Base-by-base conservation (phyloP, 192 early-diverging fungal species). In the Podila epicladia region DNA sequence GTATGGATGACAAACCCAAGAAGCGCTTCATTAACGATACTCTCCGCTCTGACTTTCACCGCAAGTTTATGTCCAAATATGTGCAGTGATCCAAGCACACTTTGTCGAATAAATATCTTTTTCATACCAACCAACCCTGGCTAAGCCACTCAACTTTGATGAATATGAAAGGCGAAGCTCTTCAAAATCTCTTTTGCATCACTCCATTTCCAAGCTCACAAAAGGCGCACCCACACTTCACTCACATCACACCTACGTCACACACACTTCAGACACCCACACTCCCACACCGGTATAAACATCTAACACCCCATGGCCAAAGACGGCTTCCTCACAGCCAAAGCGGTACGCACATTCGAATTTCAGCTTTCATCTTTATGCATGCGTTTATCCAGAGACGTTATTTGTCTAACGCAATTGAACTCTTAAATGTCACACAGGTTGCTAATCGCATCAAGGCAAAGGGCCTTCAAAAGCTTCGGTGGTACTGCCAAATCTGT, bases 21-120 rank as follows among this genome's bases (percentile, higher is more conserved):
- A 97, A 98, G 84, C 87, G 97, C 60, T 99, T 98, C 85, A 91
- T 98, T 74, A 99, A 99, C 82, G 97, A 99, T 85, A 93, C 97
- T 85, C 83, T 98, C 58, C 90, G 98, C 45, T 95, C 92, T 11
- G 98, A 98, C 82, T 99, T 98, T 82, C 98, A 99, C 79, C 87
- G 94, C 73, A 95, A 95, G 83, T 99, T 99, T 83, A 95, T 99
- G 93, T 85, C 86, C 37, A 96, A 97, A 87, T 95, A 94, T 80
- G 91, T 94, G 29, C 90, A 92, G 61, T 96, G 87, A 91, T 53
- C 11, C 5, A 26, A 13, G 9, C 20, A 22, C 57, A 20, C 33
- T 38, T 35, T 1, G 20, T 33, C 61, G 35, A 71, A 67, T 59
- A 69, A 24, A 58, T 22, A 22, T 55, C 9, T 4, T 4, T 55